phyloP scores from a whole-genome alignment of 768 basidiomycete genomes.

The Hericium coralloides region DNA sequence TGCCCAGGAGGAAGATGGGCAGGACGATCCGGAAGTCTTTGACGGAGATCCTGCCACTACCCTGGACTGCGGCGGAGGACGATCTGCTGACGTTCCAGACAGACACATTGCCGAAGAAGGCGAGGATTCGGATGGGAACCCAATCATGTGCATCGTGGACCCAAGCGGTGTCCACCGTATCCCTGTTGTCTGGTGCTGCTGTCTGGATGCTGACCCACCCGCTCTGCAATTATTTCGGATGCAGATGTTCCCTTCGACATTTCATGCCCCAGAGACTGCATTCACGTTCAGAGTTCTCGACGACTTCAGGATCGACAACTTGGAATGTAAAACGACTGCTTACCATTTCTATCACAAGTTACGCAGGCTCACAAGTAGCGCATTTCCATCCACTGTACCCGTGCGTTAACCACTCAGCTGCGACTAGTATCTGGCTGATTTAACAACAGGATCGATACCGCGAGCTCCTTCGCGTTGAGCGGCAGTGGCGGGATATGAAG shows the following conservation, averaged over 20 bases:
- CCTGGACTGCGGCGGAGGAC: not conserved
- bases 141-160: not conserved
- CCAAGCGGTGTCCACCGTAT: not conserved
- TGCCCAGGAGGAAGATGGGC: not conserved
- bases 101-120: not conserved
- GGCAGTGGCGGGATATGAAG: not conserved
- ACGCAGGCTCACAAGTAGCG: not conserved
- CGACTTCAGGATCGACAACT: not conserved
- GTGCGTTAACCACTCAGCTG: not conserved
- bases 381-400: not conserved
- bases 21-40: not conserved
- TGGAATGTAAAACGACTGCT: not conserved
- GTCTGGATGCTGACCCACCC: not conserved
- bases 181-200: not conserved
- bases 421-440: not conserved
- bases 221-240: not conserved
- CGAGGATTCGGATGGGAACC: not conserved
- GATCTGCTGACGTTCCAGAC: not conserved
- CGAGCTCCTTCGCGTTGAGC: not conserved
- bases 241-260: not conserved
- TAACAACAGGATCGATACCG: not conserved
- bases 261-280: not conserved
- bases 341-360: not conserved
- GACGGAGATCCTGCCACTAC: not conserved
- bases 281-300: not conserved